These are phyloP conservation scores for Nakazawaea peltata DNA, from an alignment of 805 yeast species.

Conservation along the genomic window DNA sequence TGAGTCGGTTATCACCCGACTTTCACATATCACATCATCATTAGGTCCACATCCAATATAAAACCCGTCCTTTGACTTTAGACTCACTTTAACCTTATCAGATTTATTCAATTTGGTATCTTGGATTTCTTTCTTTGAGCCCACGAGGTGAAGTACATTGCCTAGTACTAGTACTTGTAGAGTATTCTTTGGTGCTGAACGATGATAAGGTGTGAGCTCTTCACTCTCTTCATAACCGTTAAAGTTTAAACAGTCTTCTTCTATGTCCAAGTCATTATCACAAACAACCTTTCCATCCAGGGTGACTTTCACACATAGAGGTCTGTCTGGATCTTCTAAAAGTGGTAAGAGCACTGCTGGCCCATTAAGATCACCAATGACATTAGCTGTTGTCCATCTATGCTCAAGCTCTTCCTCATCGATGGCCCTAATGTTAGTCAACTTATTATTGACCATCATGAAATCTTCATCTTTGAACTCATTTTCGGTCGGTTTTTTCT, in stretches of 20 bases:
- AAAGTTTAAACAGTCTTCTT: conserved; percentile 15
- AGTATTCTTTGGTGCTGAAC: conserved; percentile 18
- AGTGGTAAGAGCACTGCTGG: conserved; percentile 16
- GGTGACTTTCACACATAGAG: conserved; percentile 12
- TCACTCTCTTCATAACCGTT: conserved; percentile 5
- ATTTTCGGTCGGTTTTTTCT: conserved; percentile 2
- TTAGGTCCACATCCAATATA: conserved; percentile 15
- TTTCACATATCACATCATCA: conserved; percentile 12
- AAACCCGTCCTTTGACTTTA: conserved; percentile 17
- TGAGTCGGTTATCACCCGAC: conserved; percentile 20
- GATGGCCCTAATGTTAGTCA: conserved; percentile 13
- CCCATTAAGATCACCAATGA: conserved; percentile 17
- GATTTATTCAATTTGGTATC: conserved; percentile 6
- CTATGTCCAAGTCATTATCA: conserved; percentile 11
- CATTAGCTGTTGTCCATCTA: conserved; percentile 23
- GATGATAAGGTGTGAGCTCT: conserved; percentile 5
- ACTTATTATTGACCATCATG: conserved; percentile 18
- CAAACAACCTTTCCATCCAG: conserved; percentile 11
- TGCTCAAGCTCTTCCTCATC: conserved; percentile 13
- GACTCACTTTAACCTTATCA: conserved; percentile 12
- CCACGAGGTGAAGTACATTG: conserved; percentile 16
- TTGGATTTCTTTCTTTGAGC: conserved; percentile 1
- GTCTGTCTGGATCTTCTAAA: conserved; percentile 4
- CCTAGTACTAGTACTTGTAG: conserved; percentile 20
- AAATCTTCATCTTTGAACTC: conserved; percentile 8